Base-by-base conservation (phyloP, 176 grass and related monocot species). In the Lolium multiflorum region DNA sequence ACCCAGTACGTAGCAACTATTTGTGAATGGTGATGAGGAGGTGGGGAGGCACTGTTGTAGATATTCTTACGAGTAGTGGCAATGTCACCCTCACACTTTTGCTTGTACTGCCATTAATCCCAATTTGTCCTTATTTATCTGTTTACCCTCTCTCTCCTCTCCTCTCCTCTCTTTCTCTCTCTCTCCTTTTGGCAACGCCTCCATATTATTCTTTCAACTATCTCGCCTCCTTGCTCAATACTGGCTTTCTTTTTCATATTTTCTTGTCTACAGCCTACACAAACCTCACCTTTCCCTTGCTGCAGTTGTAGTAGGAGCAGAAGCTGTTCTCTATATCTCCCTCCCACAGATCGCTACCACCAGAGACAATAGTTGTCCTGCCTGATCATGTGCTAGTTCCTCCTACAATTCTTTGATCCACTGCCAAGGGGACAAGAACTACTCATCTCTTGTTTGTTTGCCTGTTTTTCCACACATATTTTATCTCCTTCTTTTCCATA, bases 31-130 rank as follows among this genome's bases (percentile, higher is more conserved):
- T 13, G 77, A 85, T 70, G 90, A 85, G 76, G 90, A 85, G 69
- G 63, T 65, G 77, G 84, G 81, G 71, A 51, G 63, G 62, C 54
- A 91, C 90, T 88, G n/a, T n/a, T 72, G 70, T 82, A 82, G 90
- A 91, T 91, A 85, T 91, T 91, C 90, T 78, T 82, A 83, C 71
- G 90, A 88, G 90, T 88, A 85, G 90, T 91, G 90, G 82, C 90
- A 85, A 82, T 88, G 90, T 91, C 90, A 71, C 86, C 77, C 90
- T 91, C 90, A 91, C 82, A 84, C 86, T 88, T 91, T 88, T 88
- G 43, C 90, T 82, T 91, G 90, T 91, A 91, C 86, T 85, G 77
- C 82, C 77, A 91, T 91, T 88, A 91, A 88, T 88, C 90, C 13
- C 89, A 47, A 70, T 88, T 88, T 91, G 86, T 91, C 89, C 89